Base-by-base conservation (phyloP, 2,329 filamentous ascomycete genomes). In the Colletotrichum tropicicola region DNA sequence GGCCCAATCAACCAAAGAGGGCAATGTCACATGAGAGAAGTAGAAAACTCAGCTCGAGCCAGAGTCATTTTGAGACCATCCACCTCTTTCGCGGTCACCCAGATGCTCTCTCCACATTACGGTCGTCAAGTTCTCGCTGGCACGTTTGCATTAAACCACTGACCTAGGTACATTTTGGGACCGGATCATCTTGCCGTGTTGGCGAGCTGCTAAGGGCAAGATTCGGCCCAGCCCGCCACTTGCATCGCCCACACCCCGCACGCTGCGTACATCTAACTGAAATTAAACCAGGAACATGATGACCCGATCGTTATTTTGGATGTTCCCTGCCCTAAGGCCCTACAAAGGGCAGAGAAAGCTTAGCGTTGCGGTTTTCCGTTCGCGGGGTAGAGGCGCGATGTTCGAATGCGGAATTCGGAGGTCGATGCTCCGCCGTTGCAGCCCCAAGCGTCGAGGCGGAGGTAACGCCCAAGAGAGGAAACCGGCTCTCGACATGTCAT, bases 371-470 rank as follows among this genome's bases (percentile, higher is more conserved):
- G 47, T 27, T 23, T 27, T 49, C 56, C 17, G 28, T 45, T 37
- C 19, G 57, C 62, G 62, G 57, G 57, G 57, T 45, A 23, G 43
- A 41, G 21, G 44, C 28, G 37, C 28, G 30, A 32, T 56, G 49
- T 39, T 60, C 62, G 28, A 65, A 65, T 44, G 57, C 44, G 62
- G 62, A 21, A 37, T 45, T 59, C 62, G 62, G 62, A 48, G 57
- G 28, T 30, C 44, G 9, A 62, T 23, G 49, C n/a, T 65, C 62
- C 62, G 62, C 51, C 57, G 44, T 52, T 45, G n/a, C 57, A 61
- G 57, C 51, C 62, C 57, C 48, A 51, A 45, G 39, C 12, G 43
- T 30, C 9, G 37, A 62, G 37, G 49, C 51, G 62, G 49, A 62
- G 6, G n/a, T 39, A 7, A 28, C 32, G 28, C 28, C 57, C 37